Evolutionary conservation across 2,329 filamentous ascomycete genomes (phyloP).

Genomic region (Cryphonectria parasitica): DNA sequence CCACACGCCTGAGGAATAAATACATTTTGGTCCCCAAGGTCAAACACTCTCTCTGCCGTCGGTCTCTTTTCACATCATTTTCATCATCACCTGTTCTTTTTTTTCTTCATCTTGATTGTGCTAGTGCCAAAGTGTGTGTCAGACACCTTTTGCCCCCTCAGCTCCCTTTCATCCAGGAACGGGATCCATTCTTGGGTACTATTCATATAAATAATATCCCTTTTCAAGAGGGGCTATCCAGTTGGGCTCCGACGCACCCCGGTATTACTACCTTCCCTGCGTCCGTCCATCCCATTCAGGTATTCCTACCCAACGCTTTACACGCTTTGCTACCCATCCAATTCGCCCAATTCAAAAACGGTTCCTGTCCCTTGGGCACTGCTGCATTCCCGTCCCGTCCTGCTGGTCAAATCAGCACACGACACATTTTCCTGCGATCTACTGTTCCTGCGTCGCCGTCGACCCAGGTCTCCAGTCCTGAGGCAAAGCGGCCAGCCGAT

Average conservation of each 20-base stretch:
- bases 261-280: conserved; percentile 25
- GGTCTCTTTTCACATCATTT: conserved; percentile 28
- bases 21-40: conserved; percentile 26
- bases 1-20: conserved; percentile 32
- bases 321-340: conserved; percentile 33
- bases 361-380: conserved; percentile 38
- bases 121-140: not conserved
- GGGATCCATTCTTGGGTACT: conserved; percentile 14
- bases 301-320: conserved; percentile 34
- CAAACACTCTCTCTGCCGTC: conserved; percentile 25
- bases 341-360: conserved; percentile 30
- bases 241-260: conserved; percentile 31
- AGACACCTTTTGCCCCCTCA: not conserved
- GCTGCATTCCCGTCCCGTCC: conserved; percentile 34
- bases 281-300: conserved; percentile 24
- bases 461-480: conserved; percentile 19
- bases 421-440: conserved; percentile 35
- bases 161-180: conserved; percentile 7
- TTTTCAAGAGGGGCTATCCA: conserved; percentile 14
- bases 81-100: conserved; percentile 10
- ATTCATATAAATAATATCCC: conserved; percentile 17
- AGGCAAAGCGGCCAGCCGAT: conserved; percentile 14
- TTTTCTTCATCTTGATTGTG: not conserved
- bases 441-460: conserved; percentile 25
- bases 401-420: conserved; percentile 40